These are phyloP conservation scores for Alternaria incomplexa DNA, from an alignment of 2,329 filamentous ascomycete genomes.

Conservation along the genomic window DNA sequence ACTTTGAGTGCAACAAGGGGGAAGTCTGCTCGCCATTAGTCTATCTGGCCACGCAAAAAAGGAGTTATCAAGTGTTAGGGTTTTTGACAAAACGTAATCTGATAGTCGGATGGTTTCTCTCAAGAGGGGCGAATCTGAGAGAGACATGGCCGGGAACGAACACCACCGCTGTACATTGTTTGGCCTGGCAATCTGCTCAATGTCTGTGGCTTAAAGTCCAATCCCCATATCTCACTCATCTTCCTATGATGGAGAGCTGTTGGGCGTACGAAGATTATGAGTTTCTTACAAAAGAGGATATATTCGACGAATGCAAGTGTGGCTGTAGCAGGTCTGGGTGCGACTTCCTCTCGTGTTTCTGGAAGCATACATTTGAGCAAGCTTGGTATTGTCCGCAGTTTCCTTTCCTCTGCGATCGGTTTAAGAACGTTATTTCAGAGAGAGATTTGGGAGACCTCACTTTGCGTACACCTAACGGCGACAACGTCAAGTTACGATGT, in stretches of 20 bases:
- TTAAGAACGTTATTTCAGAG: accelerated
- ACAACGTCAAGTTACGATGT: too few species aligned
- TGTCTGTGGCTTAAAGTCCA: too few species aligned
- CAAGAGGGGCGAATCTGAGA: background rate
- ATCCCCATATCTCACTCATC: too few species aligned
- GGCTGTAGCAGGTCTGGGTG: background rate
- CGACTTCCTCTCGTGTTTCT: background rate
- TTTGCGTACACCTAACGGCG: background rate
- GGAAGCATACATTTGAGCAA: background rate
- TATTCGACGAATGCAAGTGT: background rate
- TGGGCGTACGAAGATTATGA: background rate
- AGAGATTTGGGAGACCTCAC: background rate
- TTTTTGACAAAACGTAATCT: background rate
- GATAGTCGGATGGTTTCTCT: background rate
- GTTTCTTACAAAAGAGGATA: background rate
- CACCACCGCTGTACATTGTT: background rate
- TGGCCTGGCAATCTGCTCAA: background rate
- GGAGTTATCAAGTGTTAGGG: too few species aligned
- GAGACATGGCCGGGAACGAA: background rate
- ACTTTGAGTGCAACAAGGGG: background rate
- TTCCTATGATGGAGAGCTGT: too few species aligned
- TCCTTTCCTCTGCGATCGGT: background rate
- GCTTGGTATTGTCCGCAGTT: background rate
- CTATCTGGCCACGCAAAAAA: background rate
- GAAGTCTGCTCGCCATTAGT: background rate